These are phyloP conservation scores for Kwoniella europaea DNA, from an alignment of 768 basidiomycete genomes.

Conservation along the genomic window DNA sequence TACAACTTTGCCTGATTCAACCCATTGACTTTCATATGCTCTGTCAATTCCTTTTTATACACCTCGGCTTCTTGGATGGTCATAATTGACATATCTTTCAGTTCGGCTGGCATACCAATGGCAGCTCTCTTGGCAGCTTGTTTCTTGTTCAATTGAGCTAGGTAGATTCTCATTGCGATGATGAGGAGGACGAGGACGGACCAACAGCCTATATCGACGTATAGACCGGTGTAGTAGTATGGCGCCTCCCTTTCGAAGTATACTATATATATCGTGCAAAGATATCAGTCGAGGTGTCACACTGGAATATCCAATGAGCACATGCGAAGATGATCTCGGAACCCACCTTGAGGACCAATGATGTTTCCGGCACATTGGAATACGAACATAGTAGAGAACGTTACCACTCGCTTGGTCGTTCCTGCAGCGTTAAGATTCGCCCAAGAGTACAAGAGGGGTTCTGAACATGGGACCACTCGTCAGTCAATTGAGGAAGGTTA, in stretches of 20 bases:
- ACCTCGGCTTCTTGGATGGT: constrained; percentile 39
- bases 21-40: constrained; percentile 26
- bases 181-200: constrained; percentile 39
- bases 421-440: constrained; percentile 51
- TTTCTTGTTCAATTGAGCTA: constrained; percentile 41
- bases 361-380: constrained; percentile 36
- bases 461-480: not conserved
- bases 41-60: constrained; percentile 45
- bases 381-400: constrained; percentile 43
- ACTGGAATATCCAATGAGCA: too few relatives aligned
- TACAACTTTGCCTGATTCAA: constrained; percentile 34
- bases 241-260: constrained; percentile 49
- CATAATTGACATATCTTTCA: constrained; percentile 55
- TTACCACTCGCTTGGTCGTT: constrained; percentile 50
- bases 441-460: constrained; percentile 37
- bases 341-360: constrained; percentile 45
- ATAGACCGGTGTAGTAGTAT: constrained; percentile 50
- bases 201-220: constrained; percentile 54
- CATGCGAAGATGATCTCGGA: too few relatives aligned
- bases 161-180: constrained; percentile 48
- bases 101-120: constrained; percentile 43
- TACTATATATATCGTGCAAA: constrained; percentile 20
- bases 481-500: not conserved
- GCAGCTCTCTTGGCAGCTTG: constrained; percentile 44
- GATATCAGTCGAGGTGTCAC: too few relatives aligned